Conservation (phyloP, 345 rosid genomes). For the Brassica incana region DNA sequence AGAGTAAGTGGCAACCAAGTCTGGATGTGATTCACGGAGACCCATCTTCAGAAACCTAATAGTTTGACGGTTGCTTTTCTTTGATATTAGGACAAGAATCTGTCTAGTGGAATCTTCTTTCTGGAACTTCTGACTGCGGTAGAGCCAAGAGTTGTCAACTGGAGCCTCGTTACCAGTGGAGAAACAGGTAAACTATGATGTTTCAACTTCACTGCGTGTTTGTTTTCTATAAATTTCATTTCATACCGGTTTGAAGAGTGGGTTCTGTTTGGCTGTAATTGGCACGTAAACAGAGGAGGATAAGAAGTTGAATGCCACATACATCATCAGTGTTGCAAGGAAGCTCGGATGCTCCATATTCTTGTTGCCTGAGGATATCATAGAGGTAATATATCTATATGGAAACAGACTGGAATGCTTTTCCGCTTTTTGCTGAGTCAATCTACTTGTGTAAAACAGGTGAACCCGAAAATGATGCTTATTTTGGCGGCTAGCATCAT, state of each 20-base stretch:
- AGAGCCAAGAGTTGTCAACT: slow-evolving; percentile 86
- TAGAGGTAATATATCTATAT: slow-evolving; percentile 55
- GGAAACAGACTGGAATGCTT: neutral
- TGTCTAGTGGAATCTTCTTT: slow-evolving; percentile 76
- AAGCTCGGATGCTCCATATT: slow-evolving; percentile 94
- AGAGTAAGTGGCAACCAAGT: slow-evolving; percentile 52
- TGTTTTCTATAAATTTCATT: neutral
- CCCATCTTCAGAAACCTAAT: neutral
- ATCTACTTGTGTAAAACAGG: slow-evolving; percentile 43
- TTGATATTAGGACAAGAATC: slow-evolving; percentile 59
- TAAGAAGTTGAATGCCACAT: slow-evolving; percentile 79
- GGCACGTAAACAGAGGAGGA: slow-evolving; percentile 62
- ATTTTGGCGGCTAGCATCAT: slow-evolving; percentile 82
- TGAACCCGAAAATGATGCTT: slow-evolving; percentile 89
- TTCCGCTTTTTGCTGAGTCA: neutral
- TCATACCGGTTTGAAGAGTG: neutral
- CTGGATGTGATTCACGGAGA: neutral
- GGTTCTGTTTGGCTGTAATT: neutral
- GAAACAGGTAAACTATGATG: slow-evolving; percentile 52
- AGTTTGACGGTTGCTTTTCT: neutral
- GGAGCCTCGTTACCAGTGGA: slow-evolving; percentile 77
- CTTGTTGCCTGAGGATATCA: slow-evolving; percentile 89
- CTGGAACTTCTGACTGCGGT: slow-evolving; percentile 77
- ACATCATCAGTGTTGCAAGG: slow-evolving; percentile 89
- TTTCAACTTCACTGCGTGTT: neutral